Base-by-base conservation (phyloP, 768 basidiomycete genomes). In the Suillus americanus region DNA sequence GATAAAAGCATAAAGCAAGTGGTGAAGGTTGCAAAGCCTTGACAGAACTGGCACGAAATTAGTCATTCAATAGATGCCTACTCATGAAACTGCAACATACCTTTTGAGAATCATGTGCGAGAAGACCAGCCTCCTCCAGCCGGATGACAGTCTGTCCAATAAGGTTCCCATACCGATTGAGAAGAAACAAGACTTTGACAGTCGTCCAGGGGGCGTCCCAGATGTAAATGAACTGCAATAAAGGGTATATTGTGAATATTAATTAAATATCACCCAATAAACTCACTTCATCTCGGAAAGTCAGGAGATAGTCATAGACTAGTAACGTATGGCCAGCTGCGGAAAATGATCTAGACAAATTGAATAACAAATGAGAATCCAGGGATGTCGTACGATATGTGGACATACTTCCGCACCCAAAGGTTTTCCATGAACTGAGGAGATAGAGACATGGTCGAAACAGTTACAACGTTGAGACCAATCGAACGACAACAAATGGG, bases 121-220 rank as follows among this genome's bases (percentile, higher is more conserved):
- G 23, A n/a, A 40, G 18, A 20, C 65, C 65, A 48, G 45, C 43
- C 40, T 63, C 65, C 37, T 61, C 55, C 18, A 68, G 38, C 8
- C 57, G 43, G 3, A 70, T 48, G 35, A 60, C 25, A 18, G 61
- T 64, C 23, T 70, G 68, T 16, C 55, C 60, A 4, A 69, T 16
- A 13, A 70, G 62, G 35, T 68, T 70, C 5, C 57, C 68, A 41
- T 70, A 70, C 33, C 70, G 68, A 50, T 64, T 68, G 25, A 69
- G 16, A 12, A 70, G 62, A 50, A 69, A 70, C 4, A 62, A 3
- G 0, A 50, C 30, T 62, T 66, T 70, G 12, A 62, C 55, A 9
- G 28, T 20, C 7, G 64, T 65, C 68, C 64, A 67, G 5, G 66
- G 68, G 3, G 66, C 61, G 12, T 59, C 16, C 70, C 70, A 70